Conservation (phyloP, 129 eudicot species). For the Gnaphalium uliginosum region DNA sequence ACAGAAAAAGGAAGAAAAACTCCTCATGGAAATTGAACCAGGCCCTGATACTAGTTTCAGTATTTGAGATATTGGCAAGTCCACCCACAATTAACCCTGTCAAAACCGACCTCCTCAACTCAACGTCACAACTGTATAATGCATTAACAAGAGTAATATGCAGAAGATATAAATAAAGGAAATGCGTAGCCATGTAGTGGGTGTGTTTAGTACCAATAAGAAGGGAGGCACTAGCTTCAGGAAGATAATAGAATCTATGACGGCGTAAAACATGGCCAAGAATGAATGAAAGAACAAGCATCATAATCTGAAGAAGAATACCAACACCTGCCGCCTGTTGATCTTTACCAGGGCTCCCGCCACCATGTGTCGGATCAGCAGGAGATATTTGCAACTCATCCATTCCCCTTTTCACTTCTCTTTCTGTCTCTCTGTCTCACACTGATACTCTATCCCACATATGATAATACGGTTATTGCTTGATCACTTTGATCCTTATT, state of each 20-base stretch:
- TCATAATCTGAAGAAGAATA: conserved; percentile 95
- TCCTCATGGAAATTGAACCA: conserved; percentile 99
- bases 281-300: conserved; percentile 94
- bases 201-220: conserved; percentile 57
- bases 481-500: background rate
- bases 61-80: conserved; percentile 88
- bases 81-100: conserved; percentile 93
- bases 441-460: too few species aligned
- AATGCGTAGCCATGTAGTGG: background rate
- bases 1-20: conserved; percentile 88
- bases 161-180: background rate
- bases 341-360: conserved; percentile 59
- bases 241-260: conserved; percentile 87
- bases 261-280: conserved; percentile 98
- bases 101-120: background rate
- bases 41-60: conserved; percentile 88
- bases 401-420: conserved; percentile 28
- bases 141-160: background rate
- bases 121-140: background rate
- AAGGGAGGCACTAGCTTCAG: conserved; percentile 99
- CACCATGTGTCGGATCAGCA: conserved; percentile 47
- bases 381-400: conserved; percentile 68
- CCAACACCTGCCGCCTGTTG: conserved; percentile 99
- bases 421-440: background rate
- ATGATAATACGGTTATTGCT: background rate